Conservation (phyloP, 768 basidiomycete species). For the Leucocoprinus birnbaumii region DNA sequence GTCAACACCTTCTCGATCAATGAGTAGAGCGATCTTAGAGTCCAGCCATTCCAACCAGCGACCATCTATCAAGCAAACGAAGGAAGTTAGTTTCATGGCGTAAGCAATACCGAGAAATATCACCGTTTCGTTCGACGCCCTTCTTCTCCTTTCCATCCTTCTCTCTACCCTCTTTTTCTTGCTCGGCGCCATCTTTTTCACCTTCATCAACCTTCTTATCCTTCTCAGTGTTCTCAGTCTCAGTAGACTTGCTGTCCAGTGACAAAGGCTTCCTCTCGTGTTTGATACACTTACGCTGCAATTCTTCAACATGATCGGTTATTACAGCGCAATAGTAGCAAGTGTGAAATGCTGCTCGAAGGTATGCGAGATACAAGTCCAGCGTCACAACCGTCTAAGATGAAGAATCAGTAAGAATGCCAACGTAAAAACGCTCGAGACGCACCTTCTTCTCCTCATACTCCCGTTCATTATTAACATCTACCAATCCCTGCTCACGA, state of each 20-base stretch:
- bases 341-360: slow-evolving; percentile 89
- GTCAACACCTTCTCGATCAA: slow-evolving; percentile 78
- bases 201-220: slow-evolving; percentile 41
- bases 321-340: slow-evolving; percentile 98
- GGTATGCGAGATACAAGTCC: slow-evolving; percentile 91
- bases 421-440: slow-evolving; percentile 13
- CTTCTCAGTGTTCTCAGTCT: slow-evolving; percentile 49
- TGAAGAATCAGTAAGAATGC: slow-evolving; percentile 18
- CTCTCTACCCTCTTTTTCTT: slow-evolving; percentile 26
- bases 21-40: slow-evolving; percentile 76
- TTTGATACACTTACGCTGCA: slow-evolving; percentile 91
- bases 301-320: slow-evolving; percentile 91
- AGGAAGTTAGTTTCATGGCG: slow-evolving; percentile 8
- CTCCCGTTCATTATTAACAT: slow-evolving; percentile 60
- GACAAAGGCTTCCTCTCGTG: slow-evolving; percentile 79
- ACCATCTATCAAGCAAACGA: slow-evolving; percentile 53
- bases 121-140: slow-evolving; percentile 22
- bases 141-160: slow-evolving; percentile 34
- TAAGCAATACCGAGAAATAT: slow-evolving; percentile 19
- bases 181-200: slow-evolving; percentile 30
- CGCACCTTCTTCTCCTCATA: slow-evolving; percentile 72
- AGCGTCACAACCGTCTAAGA: slow-evolving; percentile 73
- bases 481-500: slow-evolving; percentile 58
- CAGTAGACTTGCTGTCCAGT: slow-evolving; percentile 60
- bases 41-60: slow-evolving; percentile 92